These are phyloP conservation scores for Fraxinus platypoda DNA, from an alignment of 305 asterid species.

Conservation along the genomic window DNA sequence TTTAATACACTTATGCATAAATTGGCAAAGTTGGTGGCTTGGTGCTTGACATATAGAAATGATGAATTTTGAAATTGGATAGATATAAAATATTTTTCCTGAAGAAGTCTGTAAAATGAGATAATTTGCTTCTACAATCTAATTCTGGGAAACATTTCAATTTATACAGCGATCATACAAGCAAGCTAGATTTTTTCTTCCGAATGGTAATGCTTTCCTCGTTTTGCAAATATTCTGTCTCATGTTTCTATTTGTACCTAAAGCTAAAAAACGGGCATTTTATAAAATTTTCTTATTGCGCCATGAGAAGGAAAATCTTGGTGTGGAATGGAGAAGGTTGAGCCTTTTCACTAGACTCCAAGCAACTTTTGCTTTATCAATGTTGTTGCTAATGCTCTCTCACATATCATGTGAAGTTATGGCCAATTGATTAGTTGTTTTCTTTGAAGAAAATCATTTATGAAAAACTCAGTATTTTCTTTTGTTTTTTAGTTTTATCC, in stretches of 20 bases:
- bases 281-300: background rate
- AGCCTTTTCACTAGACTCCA: background rate
- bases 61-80: background rate
- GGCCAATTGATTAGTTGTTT: background rate
- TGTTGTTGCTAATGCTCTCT: background rate
- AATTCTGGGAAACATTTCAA: background rate
- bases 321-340: background rate
- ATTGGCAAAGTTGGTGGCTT: background rate
- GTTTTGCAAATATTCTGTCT: background rate
- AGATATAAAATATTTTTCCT: background rate
- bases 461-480: background rate
- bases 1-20: background rate
- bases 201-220: background rate
- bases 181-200: background rate
- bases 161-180: background rate
- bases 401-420: background rate
- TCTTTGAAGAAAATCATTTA: background rate
- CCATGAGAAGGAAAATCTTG: background rate
- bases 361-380: background rate
- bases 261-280: background rate
- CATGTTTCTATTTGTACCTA: background rate
- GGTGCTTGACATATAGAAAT: background rate
- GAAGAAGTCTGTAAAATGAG: background rate
- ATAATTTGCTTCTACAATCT: background rate
- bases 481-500: background rate